Conservation (phyloP, 352 stramenopile species). For the Phytophthora pseudosyringae region DNA sequence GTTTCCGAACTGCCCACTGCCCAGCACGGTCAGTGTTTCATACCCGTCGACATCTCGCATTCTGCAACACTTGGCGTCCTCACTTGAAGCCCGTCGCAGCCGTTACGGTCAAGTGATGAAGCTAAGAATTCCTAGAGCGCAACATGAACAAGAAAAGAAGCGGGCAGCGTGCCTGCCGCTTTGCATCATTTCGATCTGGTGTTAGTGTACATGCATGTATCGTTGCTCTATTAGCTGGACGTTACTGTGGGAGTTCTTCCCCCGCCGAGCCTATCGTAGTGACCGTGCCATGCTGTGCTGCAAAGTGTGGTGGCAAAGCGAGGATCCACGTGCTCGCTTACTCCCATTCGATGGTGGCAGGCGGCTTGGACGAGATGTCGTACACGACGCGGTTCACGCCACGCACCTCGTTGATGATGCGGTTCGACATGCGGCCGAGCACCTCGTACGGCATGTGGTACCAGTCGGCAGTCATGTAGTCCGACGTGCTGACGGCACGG, state of each 20-base stretch:
- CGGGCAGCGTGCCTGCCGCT: conserved; percentile 18
- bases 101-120: conserved; percentile 19
- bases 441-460: conserved; percentile 99
- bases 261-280: conserved; percentile 18
- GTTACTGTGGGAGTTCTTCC: conserved; percentile 21
- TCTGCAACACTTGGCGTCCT: not conserved
- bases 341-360: conserved; percentile 99
- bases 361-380: conserved; percentile 99
- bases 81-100: not conserved
- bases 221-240: conserved; percentile 45
- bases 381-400: conserved; percentile 99
- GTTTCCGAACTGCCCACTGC: conserved; percentile 65
- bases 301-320: conserved; percentile 10
- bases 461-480: conserved; percentile 99
- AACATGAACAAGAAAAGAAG: conserved; percentile 14
- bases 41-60: conserved; percentile 47
- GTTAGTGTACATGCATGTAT: conserved; percentile 48
- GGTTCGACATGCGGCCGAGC: conserved; percentile 96
- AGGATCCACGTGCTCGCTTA: conserved; percentile 54
- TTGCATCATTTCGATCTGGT: conserved; percentile 26
- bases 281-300: conserved; percentile 12
- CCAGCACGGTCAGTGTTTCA: conserved; percentile 52
- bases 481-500: conserved; percentile 98
- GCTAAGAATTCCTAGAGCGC: conserved; percentile 1
- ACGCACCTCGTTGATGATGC: conserved; percentile 99